Evolutionary conservation across 306 rosid species (phyloP).

Genomic region (Mucuna pruriens): DNA sequence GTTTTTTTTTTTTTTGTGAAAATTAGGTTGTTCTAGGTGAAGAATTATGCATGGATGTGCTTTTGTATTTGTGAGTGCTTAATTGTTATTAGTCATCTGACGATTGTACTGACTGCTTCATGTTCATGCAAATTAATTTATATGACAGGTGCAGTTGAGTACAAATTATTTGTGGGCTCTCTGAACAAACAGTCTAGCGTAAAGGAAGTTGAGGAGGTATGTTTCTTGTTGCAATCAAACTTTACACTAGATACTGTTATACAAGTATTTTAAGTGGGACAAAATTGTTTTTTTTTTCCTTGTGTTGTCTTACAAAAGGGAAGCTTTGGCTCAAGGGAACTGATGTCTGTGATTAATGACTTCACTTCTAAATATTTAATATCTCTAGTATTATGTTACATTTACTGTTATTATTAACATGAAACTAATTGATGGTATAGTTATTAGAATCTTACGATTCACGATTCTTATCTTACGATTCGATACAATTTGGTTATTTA

Average conservation of each 20-base stretch:
- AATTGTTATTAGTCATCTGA: not conserved
- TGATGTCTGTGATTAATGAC: not conserved
- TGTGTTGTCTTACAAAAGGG: conserved; percentile 15
- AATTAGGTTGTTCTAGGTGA: conserved; percentile 12
- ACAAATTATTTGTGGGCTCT: conserved; percentile 96
- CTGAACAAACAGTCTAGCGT: conserved; percentile 85
- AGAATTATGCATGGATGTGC: conserved; percentile 2
- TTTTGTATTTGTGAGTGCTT: not conserved
- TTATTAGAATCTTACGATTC: too few relatives aligned
- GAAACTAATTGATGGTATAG: conserved; percentile 40
- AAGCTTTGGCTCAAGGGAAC: conserved; percentile 18
- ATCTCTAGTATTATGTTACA: conserved; percentile 9
- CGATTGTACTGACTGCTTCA: conserved; percentile 36
- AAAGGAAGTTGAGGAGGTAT: conserved; percentile 92
- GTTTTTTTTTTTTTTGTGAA: not conserved
- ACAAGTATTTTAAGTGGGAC: conserved; percentile 12
- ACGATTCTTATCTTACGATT: too few relatives aligned
- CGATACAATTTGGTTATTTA: too few relatives aligned
- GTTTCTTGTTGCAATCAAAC: conserved; percentile 42
- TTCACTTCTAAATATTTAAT: not conserved
- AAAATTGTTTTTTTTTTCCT: not conserved
- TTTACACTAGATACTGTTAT: conserved; percentile 24
- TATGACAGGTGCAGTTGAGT: conserved; percentile 88
- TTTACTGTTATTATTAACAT: conserved; percentile 29
- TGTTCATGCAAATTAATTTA: conserved; percentile 43